These are phyloP conservation scores for Russula abietina DNA, from an alignment of 768 basidiomycete species.

Conservation along the genomic window DNA sequence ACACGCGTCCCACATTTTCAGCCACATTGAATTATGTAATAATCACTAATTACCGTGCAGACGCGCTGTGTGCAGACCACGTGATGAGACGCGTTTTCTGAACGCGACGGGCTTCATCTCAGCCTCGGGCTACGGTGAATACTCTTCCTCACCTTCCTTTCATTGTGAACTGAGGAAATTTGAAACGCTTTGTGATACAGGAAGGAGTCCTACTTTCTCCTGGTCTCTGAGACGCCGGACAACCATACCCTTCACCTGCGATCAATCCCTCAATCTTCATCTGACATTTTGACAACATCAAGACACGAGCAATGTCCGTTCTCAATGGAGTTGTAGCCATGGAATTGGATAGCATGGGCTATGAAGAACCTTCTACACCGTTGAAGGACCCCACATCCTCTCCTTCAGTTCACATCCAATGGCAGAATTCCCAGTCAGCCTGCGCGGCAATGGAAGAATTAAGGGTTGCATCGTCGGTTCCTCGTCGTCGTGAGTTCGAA, in stretches of 20 bases:
- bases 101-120: background rate
- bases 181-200: background rate
- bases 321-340: constrained; percentile 17
- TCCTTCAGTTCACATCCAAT: constrained; percentile 13
- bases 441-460: constrained; percentile 19
- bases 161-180: background rate
- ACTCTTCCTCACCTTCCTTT: background rate
- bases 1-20: no score
- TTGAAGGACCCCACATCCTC: constrained; percentile 10
- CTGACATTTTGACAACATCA: background rate
- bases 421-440: constrained; percentile 22
- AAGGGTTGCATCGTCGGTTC: constrained; percentile 11
- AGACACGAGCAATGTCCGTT: background rate
- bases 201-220: background rate
- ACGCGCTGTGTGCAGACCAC: no score
- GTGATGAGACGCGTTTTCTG: constrained; percentile 2
- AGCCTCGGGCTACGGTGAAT: background rate
- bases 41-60: background rate
- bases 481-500: constrained; percentile 11
- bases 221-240: background rate
- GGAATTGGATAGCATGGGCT: background rate
- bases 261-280: background rate
- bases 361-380: constrained; percentile 14
- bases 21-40: background rate
- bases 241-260: background rate